Percentiles rank a stretch among this genome's conserved stretches.
phyloP scores from a whole-genome alignment of 2,329 filamentous ascomycete species.

The Scleromitrula shiraiana region DNA sequence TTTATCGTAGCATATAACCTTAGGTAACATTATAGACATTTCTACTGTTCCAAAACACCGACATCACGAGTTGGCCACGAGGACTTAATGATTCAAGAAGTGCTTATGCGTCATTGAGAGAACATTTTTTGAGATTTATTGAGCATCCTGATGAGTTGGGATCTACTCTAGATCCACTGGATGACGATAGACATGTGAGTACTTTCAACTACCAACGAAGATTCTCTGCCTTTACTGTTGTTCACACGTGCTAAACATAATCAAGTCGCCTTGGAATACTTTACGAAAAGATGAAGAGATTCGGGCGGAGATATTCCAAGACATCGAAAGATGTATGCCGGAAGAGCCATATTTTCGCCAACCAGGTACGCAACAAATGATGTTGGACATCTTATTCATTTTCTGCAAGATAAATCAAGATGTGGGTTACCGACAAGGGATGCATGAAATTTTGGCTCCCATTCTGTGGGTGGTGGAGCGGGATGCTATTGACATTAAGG shows the following conservation, averaged over 20 bases:
- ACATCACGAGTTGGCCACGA: slow-evolving; percentile 59
- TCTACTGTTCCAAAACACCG: slow-evolving; percentile 63
- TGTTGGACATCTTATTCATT: slow-evolving; percentile 85
- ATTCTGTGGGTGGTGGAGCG: slow-evolving; percentile 76
- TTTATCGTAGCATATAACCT: slow-evolving; percentile 8
- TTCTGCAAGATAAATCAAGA: slow-evolving; percentile 89
- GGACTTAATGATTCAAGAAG: slow-evolving; percentile 60
- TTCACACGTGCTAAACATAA: slow-evolving; percentile 35
- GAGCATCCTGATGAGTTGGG: slow-evolving; percentile 76
- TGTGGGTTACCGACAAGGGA: slow-evolving; percentile 89
- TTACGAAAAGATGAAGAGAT: slow-evolving; percentile 76
- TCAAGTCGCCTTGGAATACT: slow-evolving; percentile 84
- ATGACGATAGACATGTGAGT: slow-evolving; percentile 61
- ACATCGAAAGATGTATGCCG: slow-evolving; percentile 83
- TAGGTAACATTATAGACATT: slow-evolving; percentile 56
- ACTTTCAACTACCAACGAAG: not conserved
- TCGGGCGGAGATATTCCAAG: slow-evolving; percentile 83
- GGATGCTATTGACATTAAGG: slow-evolving; percentile 58
- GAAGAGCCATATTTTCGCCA: slow-evolving; percentile 88
- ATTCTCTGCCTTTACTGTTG: not conserved
- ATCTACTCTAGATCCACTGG: slow-evolving; percentile 71
- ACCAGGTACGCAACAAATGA: slow-evolving; percentile 65
- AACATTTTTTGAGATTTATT: slow-evolving; percentile 73
- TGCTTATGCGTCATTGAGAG: slow-evolving; percentile 63
- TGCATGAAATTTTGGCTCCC: slow-evolving; percentile 92